Percentiles rank a stretch among this genome's conserved stretches.
Evolutionary conservation across 208 protist genomes (phyloP).

Genomic region (Willaertia magna): DNA sequence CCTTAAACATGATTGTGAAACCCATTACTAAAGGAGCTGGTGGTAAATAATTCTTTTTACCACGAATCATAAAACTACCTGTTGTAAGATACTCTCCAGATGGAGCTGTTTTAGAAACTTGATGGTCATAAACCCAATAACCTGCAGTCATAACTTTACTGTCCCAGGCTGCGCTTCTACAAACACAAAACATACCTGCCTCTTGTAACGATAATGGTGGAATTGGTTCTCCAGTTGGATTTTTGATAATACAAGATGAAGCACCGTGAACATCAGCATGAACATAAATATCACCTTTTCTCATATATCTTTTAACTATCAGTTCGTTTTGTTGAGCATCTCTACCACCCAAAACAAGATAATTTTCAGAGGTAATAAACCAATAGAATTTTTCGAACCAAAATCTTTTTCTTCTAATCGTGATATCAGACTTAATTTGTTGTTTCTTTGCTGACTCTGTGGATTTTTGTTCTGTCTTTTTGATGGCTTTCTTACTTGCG

Average conservation of each 20-base stretch:
- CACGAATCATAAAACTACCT: conserved; percentile 69
- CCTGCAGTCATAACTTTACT: conserved; percentile 69
- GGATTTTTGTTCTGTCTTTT: conserved; percentile 4
- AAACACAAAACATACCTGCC: conserved; percentile 75
- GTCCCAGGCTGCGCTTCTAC: conserved; percentile 77
- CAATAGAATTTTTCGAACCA: conserved; percentile 98
- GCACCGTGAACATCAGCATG: conserved; percentile 85
- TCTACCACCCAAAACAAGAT: conserved; percentile 79
- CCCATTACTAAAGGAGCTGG: conserved; percentile 47
- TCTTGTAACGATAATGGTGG: conserved; percentile 54
- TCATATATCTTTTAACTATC: conserved; percentile 58
- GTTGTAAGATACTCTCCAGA: conserved; percentile 65
- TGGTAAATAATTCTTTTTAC: conserved; percentile 71
- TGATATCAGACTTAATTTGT: conserved; percentile 51
- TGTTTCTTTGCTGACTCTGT: not conserved
- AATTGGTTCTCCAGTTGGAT: conserved; percentile 39
- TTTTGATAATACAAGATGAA: conserved; percentile 75
- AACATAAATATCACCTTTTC: conserved; percentile 77
- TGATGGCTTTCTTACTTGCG: conserved; percentile 54
- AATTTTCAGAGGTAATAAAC: conserved; percentile 88
- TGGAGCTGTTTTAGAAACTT: conserved; percentile 70
- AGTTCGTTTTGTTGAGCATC: conserved; percentile 89
- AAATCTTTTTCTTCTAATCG: conserved; percentile 57
- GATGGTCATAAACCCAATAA: conserved; percentile 73
- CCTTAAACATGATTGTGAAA: conserved; percentile 46